Percentiles rank a stretch among this genome's conserved stretches.
Evolutionary conservation across 169 alveolate genomes (phyloP).

Genomic region (Plasmodium fragile): DNA sequence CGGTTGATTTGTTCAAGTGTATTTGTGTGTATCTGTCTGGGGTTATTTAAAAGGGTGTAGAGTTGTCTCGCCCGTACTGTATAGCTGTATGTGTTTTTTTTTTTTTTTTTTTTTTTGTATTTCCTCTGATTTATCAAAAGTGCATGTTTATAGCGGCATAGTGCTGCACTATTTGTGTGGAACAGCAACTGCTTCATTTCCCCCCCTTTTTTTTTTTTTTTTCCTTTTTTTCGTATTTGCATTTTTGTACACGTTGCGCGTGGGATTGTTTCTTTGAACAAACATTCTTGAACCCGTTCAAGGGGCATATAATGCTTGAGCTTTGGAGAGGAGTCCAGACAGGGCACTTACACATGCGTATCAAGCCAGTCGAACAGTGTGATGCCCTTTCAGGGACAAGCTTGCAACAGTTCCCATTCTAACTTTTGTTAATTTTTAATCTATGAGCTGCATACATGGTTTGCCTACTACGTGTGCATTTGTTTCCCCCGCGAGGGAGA

Average conservation of each 20-base stretch:
- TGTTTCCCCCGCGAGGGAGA: background rate
- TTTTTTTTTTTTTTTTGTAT: constrained; percentile 24
- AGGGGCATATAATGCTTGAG: background rate
- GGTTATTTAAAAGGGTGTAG: background rate
- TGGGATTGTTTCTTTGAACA: background rate
- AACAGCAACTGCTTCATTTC: background rate
- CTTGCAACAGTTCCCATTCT: background rate
- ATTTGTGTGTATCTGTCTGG: background rate
- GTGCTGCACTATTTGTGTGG: background rate
- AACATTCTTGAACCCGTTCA: background rate
- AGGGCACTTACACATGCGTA: background rate
- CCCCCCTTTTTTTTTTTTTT: background rate
- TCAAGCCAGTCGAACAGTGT: background rate
- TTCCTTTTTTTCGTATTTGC: background rate
- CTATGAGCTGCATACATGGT: background rate
- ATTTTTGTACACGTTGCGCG: background rate
- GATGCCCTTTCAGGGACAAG: background rate
- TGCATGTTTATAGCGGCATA: background rate
- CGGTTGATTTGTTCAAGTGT: background rate
- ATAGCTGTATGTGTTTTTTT: background rate
- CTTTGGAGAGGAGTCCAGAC: background rate
- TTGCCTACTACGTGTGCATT: background rate
- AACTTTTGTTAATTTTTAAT: background rate
- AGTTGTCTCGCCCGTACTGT: background rate
- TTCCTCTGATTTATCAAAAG: background rate